Base-by-base conservation (phyloP, 306 rosid genomes). In the Quercus agrifolia region DNA sequence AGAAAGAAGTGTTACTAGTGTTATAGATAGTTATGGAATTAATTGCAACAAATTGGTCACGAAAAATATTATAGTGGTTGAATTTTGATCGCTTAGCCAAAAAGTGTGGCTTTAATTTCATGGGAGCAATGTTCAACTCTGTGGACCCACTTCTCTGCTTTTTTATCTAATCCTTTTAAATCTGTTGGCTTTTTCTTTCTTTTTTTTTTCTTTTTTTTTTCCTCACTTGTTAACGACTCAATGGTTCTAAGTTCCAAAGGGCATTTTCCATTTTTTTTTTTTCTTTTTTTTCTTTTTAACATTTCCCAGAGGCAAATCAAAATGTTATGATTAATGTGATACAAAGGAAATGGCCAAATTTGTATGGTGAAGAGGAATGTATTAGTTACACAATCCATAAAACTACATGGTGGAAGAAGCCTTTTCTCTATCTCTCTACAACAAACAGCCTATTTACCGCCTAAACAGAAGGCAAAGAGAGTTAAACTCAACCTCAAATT, bases 381-480 rank as follows among this genome's bases (percentile, higher is more conserved):
- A 15, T 19, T 49, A 49, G 54, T 12, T 79, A 55, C 70, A 83
- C 63, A 77, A 78, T 56, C 64, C 69, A 67, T 73, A 44, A 59
- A 35, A 77, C 25, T 33, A 18, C 12, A 67, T 12, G 25, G 58
- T 5, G 25, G 33, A 23, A 17, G 73, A 49, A 56, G 61, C 73
- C 79, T 75, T 80, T 73, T 71, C 41, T 62, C 41, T 49, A 18
- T 52, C 73, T 49, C 74, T 80, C 67, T 71, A 71, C 57, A 80
- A 80, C 62, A 76, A 49, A 46, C 35, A 10, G 10, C 59, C 33
- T 23, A 82, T 69, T 15, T 2, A 64, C 77, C 82, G 70, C 80
- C 77, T 70, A n/a, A 71, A 57, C 49, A 74, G 79, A 18, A 78
- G 41, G 56, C 56, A 14, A 19, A 18, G 44, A 75, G 49, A 76